These are phyloP conservation scores for Stephanodiscus minutulus DNA, from an alignment of 108 stramenopile species.

Conservation along the genomic window DNA sequence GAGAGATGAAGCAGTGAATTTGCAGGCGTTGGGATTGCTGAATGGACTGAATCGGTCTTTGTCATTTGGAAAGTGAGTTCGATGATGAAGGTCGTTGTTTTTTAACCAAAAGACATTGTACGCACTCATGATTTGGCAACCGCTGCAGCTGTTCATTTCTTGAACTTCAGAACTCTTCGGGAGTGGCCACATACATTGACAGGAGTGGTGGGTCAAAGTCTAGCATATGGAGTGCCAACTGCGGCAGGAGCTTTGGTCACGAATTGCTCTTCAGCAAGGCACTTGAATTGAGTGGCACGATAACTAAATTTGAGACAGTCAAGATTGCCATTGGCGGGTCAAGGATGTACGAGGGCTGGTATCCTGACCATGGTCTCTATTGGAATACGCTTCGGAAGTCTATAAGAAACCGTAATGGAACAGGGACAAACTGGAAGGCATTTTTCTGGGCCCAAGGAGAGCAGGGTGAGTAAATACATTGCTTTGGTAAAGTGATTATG, in stretches of 20 bases:
- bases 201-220: conserved; percentile 8
- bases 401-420: neutral
- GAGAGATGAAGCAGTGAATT: conserved; percentile 6
- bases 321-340: conserved; percentile 6
- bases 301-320: neutral
- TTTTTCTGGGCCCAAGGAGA: neutral
- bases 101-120: neutral
- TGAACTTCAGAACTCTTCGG: neutral
- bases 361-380: conserved; percentile 7
- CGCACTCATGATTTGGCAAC: neutral
- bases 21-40: conserved; percentile 8
- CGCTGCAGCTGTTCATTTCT: conserved; percentile 11
- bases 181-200: neutral
- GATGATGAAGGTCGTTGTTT: neutral
- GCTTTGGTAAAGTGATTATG: neutral
- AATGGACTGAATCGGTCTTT: conserved; percentile 13
- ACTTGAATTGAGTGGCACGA: conserved; percentile 9
- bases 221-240: conserved; percentile 5
- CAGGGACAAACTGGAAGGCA: neutral
- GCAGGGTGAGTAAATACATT: conserved; percentile 1
- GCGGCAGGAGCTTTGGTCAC: conserved; percentile 10
- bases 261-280: conserved; percentile 10
- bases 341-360: conserved; percentile 8
- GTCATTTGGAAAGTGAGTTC: conserved; percentile 8
- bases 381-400: conserved; percentile 13